Conservation (phyloP, 768 basidiomycete genomes). For the Zangia roseola region DNA sequence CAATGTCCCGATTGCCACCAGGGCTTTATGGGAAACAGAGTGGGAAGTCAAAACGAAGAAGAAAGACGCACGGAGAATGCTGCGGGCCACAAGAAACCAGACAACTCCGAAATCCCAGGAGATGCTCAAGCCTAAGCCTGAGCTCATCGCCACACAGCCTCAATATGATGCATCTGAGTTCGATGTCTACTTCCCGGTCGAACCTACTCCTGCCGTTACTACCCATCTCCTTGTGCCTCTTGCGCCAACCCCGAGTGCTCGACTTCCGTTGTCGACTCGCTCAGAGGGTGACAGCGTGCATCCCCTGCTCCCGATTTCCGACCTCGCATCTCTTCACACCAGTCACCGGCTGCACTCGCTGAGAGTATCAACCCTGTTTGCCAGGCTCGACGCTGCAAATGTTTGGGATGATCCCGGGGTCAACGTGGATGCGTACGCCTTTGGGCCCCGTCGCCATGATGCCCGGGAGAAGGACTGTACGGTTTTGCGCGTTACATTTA, state of each 20-base stretch:
- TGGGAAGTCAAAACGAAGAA: conserved; percentile 58
- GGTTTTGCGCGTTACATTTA: conserved; percentile 65
- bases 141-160: conserved; percentile 2
- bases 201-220: conserved; percentile 41
- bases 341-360: conserved; percentile 55
- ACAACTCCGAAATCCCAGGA: conserved; percentile 22
- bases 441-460: conserved; percentile 40
- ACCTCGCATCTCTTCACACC: conserved; percentile 51
- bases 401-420: conserved; percentile 56
- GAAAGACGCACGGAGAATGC: conserved; percentile 33
- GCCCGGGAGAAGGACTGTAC: conserved; percentile 55
- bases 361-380: conserved; percentile 67
- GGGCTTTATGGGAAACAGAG: conserved; percentile 75
- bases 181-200: conserved; percentile 60
- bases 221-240: conserved; percentile 76
- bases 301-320: conserved; percentile 52
- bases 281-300: conserved; percentile 17
- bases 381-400: conserved; percentile 63
- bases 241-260: conserved; percentile 67
- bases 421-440: conserved; percentile 60
- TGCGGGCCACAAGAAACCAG: conserved; percentile 22
- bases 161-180: conserved; percentile 39
- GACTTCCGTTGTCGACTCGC: conserved; percentile 52
- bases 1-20: conserved; percentile 74
- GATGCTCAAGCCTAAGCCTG: conserved; percentile 27